Base-by-base conservation (phyloP, 345 rosid species). In the Aurinia saxatilis region DNA sequence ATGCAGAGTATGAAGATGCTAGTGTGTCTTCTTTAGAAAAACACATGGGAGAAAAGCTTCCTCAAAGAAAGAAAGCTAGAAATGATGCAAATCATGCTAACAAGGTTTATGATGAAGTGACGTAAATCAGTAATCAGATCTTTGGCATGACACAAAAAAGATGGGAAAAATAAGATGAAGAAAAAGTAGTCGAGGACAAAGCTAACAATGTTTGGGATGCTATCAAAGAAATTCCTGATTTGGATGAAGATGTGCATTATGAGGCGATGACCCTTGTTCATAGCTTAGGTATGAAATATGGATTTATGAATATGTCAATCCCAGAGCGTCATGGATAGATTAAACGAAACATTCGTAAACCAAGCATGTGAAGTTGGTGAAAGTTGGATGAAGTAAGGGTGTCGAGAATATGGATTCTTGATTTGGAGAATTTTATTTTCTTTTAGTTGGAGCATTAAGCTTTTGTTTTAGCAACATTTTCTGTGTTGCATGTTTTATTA, bases 221-320 rank as follows among this genome's bases (percentile, higher is more conserved):
- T 35, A 35, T 53, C 11, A 53, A 41, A 29, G 38, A 41, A 53
- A 53, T 53, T 35, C 27, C 16, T 60, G 25, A 60, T 35, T 35
- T 47, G 12, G 27, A 14, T 2, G 36, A 47, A 13, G 46, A 47
- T 46, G 6, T 60, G 2, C 2, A 44, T 10, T 46, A 46, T 34
- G 54, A 46, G 12, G 37, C 48, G 1, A 62, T 62, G 66, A 49
- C 66, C 6, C 48, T 62, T 10, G 38, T 62, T 61, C 66, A 62
- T 23, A 37, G 37, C 8, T 37, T 62, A 48, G 17, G 38, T 16
- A 62, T 62, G 29, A 62, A 49, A 50, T 25, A 2, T 15, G 38
- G 66, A 7, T 62, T 62, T 1, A 7, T 53, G 11, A 2, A 12
- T 7, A 44, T 58, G 51, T 42, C 63, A 0, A 8, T 30, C 30